A percentile compares a stretch with the other conserved stretches of the same genome.
Evolutionary conservation across 2,329 filamentous ascomycete genomes (phyloP).

Genomic region (Colletotrichum sidae): DNA sequence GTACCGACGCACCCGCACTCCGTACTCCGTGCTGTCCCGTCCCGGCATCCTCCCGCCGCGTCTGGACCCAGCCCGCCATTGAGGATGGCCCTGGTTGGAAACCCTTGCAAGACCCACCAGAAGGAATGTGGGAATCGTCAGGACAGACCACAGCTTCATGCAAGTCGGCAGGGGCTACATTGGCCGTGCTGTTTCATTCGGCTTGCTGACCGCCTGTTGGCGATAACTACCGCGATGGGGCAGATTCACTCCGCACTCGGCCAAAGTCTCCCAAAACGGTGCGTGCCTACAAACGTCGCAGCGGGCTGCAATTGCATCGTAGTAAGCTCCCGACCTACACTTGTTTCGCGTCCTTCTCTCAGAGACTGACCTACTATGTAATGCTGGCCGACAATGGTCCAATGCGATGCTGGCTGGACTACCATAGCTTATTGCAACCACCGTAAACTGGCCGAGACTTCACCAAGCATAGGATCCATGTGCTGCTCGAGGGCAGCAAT

Average conservation of each 20-base stretch:
- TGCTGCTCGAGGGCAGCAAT: too few species aligned
- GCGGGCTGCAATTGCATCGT: not conserved
- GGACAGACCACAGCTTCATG: slow-evolving; percentile 14
- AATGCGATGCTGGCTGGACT: too few species aligned
- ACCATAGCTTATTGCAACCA: too few species aligned
- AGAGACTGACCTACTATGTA: not conserved
- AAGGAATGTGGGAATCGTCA: slow-evolving; percentile 19
- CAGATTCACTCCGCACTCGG: not conserved
- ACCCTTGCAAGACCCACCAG: slow-evolving; percentile 15
- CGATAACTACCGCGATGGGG: slow-evolving; percentile 22
- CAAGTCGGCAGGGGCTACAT: slow-evolving; percentile 16
- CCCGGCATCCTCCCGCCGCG: slow-evolving; percentile 18
- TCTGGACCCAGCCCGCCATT: slow-evolving; percentile 11
- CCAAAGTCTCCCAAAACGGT: not conserved
- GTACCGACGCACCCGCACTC: slow-evolving; percentile 20
- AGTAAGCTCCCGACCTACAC: too few species aligned
- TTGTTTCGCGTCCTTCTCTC: not conserved
- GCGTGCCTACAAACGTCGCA: too few species aligned
- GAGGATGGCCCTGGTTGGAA: slow-evolving; percentile 13
- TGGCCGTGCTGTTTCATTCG: slow-evolving; percentile 22
- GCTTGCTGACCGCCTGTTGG: slow-evolving; percentile 27
- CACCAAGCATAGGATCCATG: too few species aligned
- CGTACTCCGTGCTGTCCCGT: slow-evolving; percentile 7
- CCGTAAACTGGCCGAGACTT: too few species aligned
- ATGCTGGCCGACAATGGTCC: not conserved